phyloP scores from a whole-genome alignment of 176 grass and related monocot genomes.

The Metroxylon sagu region DNA sequence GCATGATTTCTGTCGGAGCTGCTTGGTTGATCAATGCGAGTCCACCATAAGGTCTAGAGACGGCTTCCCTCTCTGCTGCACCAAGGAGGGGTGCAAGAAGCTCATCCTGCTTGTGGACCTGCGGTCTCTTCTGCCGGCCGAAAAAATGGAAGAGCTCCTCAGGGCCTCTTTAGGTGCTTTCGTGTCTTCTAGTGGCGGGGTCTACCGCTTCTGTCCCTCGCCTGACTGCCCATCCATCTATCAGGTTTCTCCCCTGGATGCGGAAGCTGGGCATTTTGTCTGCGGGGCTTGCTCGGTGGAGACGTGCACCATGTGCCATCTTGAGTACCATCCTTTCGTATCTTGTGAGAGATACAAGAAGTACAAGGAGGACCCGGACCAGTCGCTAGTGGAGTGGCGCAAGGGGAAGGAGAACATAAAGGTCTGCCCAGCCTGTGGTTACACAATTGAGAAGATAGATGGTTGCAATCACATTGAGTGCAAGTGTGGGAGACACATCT shows the following conservation, averaged over 20 bases:
- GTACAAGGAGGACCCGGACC: conserved; percentile 78
- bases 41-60: conserved; percentile 56
- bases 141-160: conserved; percentile 70
- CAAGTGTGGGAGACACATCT: conserved; percentile 73
- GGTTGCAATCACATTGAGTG: conserved; percentile 89
- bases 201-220: conserved; percentile 68
- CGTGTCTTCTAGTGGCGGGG: conserved; percentile 49
- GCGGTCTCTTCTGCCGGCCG: conserved; percentile 36
- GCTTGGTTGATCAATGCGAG: conserved; percentile 79
- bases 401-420: conserved; percentile 73
- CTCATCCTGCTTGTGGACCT: conserved; percentile 54
- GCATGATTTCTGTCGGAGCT: conserved; percentile 62
- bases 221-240: conserved; percentile 78
- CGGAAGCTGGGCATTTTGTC: conserved; percentile 46
- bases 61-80: conserved; percentile 69
- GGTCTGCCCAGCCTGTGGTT: conserved; percentile 61
- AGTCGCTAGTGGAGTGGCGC: conserved; percentile 57
- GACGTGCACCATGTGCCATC: conserved; percentile 81
- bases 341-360: conserved; percentile 73
- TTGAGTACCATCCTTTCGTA: conserved; percentile 73
- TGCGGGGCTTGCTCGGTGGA: conserved; percentile 72
- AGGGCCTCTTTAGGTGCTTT: conserved; percentile 66
- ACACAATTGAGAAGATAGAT: conserved; percentile 75
- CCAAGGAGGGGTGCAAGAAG: conserved; percentile 55
- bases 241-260: conserved; percentile 26